Evolutionary conservation across 345 rosid genomes (phyloP), one percentile per base, ranked within the genome.

Genomic region (Salix purpurea): DNA sequence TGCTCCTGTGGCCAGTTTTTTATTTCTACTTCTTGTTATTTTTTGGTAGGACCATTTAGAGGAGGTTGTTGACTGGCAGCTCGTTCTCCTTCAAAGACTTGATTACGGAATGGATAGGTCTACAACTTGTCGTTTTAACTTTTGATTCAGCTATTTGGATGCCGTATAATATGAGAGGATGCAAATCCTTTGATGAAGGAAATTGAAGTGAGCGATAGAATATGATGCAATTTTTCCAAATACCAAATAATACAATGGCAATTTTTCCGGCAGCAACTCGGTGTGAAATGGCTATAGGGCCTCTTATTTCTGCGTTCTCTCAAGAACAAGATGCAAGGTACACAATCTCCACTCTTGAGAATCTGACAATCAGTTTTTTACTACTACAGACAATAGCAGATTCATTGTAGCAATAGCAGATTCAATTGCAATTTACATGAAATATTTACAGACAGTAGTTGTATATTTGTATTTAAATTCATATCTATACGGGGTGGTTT

Each of bases 41-140:
- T 67, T 56, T 5, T 37, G 50, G 69, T 42, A 67, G 78, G 72
- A 16, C 69, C 66, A 56, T n/a, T 64, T 54, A 6, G 61, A 23
- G 44, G 23, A 10, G 3, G 62, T 32, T 14, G 65, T 16, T 65
- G 79, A 77, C 79, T 58, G 14, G 76, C 46, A 12, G 66, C 10
- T 80, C 77, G 52, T 69, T 76, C 68, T 83, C 44, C 72, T 79
- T 79, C 80, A 69, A 2, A 54, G 56, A 42, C 75, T 75, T n/a
- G 24, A 18, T 4, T 13, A 56, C 19, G 7, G 32, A 62, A 19
- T n/a, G 56, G 80, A 75, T 82, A 75, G 40, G 58, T 11, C 19
- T 36, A 3, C 13, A 37, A 58, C 66, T 21, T 13, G 13, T 46
- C 50, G 50, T 46, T 46, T 46, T 46, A 46, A 13, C 50, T 46